Conservation (phyloP, 371 early-diverging fungal species). For the Zopfochytrium polystomum region DNA sequence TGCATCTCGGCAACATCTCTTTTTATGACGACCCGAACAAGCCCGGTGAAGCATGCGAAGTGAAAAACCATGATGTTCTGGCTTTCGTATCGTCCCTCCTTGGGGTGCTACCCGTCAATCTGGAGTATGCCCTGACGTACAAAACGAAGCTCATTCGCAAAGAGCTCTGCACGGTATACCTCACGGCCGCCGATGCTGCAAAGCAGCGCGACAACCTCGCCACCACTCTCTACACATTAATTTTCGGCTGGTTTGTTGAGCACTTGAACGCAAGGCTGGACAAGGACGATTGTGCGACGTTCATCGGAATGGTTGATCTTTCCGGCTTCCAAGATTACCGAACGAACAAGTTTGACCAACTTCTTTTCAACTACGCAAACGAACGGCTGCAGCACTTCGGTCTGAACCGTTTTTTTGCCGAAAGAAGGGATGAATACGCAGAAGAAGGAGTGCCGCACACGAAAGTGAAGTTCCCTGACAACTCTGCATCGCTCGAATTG, state of each 20-base stretch:
- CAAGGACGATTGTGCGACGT: constrained; percentile 44
- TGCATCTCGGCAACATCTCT: constrained; percentile 84
- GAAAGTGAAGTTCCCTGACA: no score
- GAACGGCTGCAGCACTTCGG: constrained; percentile 63
- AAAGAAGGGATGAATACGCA: constrained; percentile 44
- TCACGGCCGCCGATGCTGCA: constrained; percentile 71
- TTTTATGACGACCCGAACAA: constrained; percentile 53
- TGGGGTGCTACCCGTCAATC: constrained; percentile 73
- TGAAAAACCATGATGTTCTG: constrained; percentile 43
- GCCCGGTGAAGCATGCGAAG: constrained; percentile 41
- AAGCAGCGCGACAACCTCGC: constrained; percentile 89
- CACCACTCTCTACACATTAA: constrained; percentile 82
- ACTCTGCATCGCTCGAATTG: no score
- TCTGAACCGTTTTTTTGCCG: constrained; percentile 46
- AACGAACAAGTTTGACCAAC: constrained; percentile 44
- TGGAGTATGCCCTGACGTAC: constrained; percentile 83
- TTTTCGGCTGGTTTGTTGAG: constrained; percentile 88
- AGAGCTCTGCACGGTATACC: constrained; percentile 82
- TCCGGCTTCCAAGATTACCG: constrained; percentile 63
- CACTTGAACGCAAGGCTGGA: constrained; percentile 76
- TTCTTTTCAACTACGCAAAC: constrained; percentile 62
- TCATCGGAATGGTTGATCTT: constrained; percentile 60
- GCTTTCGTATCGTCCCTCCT: constrained; percentile 74
- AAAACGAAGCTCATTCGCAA: constrained; percentile 60
- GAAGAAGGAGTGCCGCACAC: no score